Conservation (phyloP, 2,329 filamentous ascomycete genomes). For the Cytospora piceae region DNA sequence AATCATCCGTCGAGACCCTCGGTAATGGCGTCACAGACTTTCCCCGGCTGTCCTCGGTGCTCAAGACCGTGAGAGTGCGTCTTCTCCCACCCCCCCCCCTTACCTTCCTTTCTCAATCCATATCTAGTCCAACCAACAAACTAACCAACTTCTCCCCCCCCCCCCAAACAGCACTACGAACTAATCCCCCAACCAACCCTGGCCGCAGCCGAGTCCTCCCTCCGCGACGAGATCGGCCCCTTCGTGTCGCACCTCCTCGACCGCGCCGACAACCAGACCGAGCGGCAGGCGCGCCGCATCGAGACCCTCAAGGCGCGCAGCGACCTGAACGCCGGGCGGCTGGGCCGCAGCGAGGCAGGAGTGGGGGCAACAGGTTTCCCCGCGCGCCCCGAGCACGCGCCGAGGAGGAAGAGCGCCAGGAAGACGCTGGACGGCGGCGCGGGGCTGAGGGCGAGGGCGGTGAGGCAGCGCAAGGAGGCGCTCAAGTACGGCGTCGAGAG, state of each 20-base stretch:
- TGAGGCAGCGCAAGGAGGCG: slow-evolving; percentile 81
- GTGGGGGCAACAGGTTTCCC: slow-evolving; percentile 5
- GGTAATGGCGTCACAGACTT: slow-evolving; percentile 61
- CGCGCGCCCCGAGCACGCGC: background rate
- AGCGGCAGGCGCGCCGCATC: slow-evolving; percentile 80
- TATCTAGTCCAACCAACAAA: background rate
- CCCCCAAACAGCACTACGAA: slow-evolving; percentile 75
- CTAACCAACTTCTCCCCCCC: background rate
- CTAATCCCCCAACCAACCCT: slow-evolving; percentile 85
- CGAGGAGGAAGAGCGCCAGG: slow-evolving; percentile 31
- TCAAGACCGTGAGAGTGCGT: slow-evolving; percentile 62
- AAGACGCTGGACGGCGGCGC: slow-evolving; percentile 56
- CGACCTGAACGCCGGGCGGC: slow-evolving; percentile 78
- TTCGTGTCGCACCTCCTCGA: slow-evolving; percentile 79
- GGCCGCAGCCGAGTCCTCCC: slow-evolving; percentile 77
- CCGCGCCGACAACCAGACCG: slow-evolving; percentile 81
- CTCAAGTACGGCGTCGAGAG: slow-evolving; percentile 86
- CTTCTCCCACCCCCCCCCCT: slow-evolving; percentile 8
- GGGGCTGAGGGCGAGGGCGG: slow-evolving; percentile 58
- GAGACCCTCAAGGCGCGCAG: slow-evolving; percentile 81
- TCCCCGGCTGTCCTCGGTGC: slow-evolving; percentile 57
- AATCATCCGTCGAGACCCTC: slow-evolving; percentile 62
- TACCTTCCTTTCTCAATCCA: too few species aligned
- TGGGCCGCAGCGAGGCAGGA: slow-evolving; percentile 40
- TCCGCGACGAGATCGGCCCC: slow-evolving; percentile 88